These are phyloP conservation scores for Trichophaea hybrida DNA, from an alignment of 2,329 filamentous ascomycete species.

Conservation along the genomic window DNA sequence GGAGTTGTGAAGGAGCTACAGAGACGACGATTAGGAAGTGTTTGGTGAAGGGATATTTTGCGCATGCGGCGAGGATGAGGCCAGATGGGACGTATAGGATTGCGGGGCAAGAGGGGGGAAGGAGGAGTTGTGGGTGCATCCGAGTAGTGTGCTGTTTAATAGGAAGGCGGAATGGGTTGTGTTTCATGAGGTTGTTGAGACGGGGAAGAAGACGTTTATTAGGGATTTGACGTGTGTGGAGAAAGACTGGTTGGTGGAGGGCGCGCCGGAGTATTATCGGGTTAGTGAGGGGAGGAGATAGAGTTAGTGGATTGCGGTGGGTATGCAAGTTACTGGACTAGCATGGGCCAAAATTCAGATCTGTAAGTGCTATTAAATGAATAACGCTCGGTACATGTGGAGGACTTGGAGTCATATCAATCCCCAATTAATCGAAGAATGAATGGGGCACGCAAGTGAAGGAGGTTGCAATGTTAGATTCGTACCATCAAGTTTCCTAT, in stretches of 20 bases:
- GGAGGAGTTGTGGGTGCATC: slow-evolving; percentile 33
- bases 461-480: too few species aligned
- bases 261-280: slow-evolving; percentile 65
- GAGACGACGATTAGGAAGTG: slow-evolving; percentile 42
- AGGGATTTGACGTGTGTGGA: slow-evolving; percentile 77
- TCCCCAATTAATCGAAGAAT: too few species aligned
- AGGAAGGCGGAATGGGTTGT: slow-evolving; percentile 39
- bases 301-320: too few species aligned
- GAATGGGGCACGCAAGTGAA: too few species aligned
- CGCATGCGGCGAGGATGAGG: slow-evolving; percentile 46
- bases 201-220: slow-evolving; percentile 74
- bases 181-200: slow-evolving; percentile 51
- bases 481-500: too few species aligned
- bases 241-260: slow-evolving; percentile 81
- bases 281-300: not conserved
- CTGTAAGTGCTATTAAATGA: too few species aligned
- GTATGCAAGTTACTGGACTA: too few species aligned
- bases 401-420: too few species aligned
- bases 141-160: slow-evolving; percentile 38
- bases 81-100: slow-evolving; percentile 44
- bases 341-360: too few species aligned
- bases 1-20: not conserved
- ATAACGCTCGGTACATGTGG: too few species aligned
- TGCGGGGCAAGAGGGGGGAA: slow-evolving; percentile 29
- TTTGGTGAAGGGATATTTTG: slow-evolving; percentile 47